Evolutionary conservation across 2,329 filamentous ascomycete species (phyloP).

Genomic region (Trichoderma harzianum): DNA sequence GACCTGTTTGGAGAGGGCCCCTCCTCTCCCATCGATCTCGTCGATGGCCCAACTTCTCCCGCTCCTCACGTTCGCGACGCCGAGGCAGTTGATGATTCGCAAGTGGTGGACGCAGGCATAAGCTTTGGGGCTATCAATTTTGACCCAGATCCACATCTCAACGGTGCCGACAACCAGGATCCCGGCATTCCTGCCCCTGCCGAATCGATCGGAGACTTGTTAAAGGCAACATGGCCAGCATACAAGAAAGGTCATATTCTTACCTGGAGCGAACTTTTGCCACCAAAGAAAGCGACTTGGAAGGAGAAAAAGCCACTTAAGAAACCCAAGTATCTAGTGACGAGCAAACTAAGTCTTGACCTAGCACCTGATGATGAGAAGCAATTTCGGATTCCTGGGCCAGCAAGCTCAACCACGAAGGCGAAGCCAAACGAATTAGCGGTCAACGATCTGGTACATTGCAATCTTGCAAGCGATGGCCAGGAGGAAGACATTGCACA

Average conservation of each 20-base stretch:
- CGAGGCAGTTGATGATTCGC: slow-evolving; percentile 35
- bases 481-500: slow-evolving; percentile 37
- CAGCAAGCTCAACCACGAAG: slow-evolving; percentile 50
- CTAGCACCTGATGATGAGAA: slow-evolving; percentile 83
- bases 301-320: slow-evolving; percentile 75
- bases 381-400: slow-evolving; percentile 71
- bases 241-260: slow-evolving; percentile 74
- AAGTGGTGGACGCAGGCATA: slow-evolving; percentile 31
- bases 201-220: slow-evolving; percentile 69
- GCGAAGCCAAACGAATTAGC: slow-evolving; percentile 54
- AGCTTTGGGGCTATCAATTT: slow-evolving; percentile 47
- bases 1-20: slow-evolving; percentile 67
- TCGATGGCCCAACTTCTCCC: slow-evolving; percentile 44
- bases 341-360: slow-evolving; percentile 85
- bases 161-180: slow-evolving; percentile 53
- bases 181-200: slow-evolving; percentile 64
- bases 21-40: slow-evolving; percentile 46
- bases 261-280: slow-evolving; percentile 78
- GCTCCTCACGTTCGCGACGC: slow-evolving; percentile 41
- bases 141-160: slow-evolving; percentile 43
- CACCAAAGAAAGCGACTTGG: slow-evolving; percentile 74
- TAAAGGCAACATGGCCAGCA: slow-evolving; percentile 76
- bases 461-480: slow-evolving; percentile 37
- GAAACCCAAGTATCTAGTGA: slow-evolving; percentile 75
- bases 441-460: slow-evolving; percentile 46